Conservation (phyloP, 2,329 filamentous ascomycete species). For the Botrytis galanthina region DNA sequence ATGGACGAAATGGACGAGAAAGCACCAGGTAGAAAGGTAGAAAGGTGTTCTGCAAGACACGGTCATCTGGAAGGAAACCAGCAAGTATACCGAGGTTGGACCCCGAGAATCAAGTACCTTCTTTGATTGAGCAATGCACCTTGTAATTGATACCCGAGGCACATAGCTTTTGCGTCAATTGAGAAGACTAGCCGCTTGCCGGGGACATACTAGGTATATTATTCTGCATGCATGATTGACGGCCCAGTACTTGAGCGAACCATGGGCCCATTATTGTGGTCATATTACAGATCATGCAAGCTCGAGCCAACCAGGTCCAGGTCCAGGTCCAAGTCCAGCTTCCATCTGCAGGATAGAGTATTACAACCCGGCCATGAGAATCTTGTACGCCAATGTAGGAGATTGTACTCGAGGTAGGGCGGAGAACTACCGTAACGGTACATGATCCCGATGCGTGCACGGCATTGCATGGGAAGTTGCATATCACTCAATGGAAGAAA, state of each 20-base stretch:
- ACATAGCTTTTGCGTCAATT: not conserved
- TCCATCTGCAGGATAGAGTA: not conserved
- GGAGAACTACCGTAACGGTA: not conserved
- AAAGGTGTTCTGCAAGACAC: not conserved
- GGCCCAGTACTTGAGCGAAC: not conserved
- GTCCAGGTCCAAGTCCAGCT: not conserved
- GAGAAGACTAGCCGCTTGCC: not conserved
- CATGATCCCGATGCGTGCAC: not conserved
- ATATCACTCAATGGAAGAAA: not conserved
- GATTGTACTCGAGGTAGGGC: not conserved
- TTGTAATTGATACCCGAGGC: not conserved
- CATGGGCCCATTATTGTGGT: not conserved
- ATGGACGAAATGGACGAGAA: not conserved
- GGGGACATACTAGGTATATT: not conserved
- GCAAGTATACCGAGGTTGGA: not conserved
- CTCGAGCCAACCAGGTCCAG: not conserved
- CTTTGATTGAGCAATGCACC: not conserved
- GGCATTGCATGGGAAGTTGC: not conserved
- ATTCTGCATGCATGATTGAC: not conserved
- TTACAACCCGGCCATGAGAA: not conserved
- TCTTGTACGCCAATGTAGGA: not conserved
- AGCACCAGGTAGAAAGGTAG: not conserved
- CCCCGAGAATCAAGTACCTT: not conserved
- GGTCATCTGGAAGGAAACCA: not conserved
- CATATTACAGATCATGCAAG: not conserved